Base-by-base conservation (phyloP, 306 rosid genomes). In the Ormosia emarginata region DNA sequence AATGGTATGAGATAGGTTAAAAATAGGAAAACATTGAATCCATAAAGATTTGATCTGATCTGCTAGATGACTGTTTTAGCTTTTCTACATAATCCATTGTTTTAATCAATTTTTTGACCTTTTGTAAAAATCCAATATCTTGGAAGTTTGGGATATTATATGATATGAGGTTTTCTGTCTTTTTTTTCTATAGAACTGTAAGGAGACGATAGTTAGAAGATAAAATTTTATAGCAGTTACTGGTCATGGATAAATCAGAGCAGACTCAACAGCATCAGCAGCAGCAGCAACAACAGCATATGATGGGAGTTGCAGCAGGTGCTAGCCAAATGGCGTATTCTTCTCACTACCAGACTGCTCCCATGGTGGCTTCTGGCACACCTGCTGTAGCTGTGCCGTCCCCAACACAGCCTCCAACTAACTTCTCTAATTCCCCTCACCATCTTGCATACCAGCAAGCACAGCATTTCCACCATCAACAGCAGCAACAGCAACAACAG, bases 381-480 rank as follows among this genome's bases (percentile, higher is more conserved):
- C 92, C 89, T 67, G 76, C 91, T 40, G 88, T 87, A 37, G 52
- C 88, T 0, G 82, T 84, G 43, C 85, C 87, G 79, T 90, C 97
- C 32, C 78, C 89, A 6, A 77, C 91, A 6, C 97, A 89, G 41
- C 83, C 92, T n/a, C 87, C 91, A 7, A 69, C 86, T 29, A n/a
- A 80, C 57, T 92, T 89, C 80, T 83, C 97, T 14, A 86, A 81
- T 78, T 77, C 93, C 7, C 79, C 90, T 4, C 92, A 90, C 89
- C 95, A 90, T 49, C 83, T 87, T 52, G 90, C 91, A 29, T 88
- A 84, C 81, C 98, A 91, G 84, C 96, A 91, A 86, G 93, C 91
- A 1, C 93, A 91, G 15, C 91, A 89, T 69, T 91, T 89, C 83
- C 97, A 90, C 87, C 90, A 87, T 17, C 97, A 90, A 43, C 93